phyloP scores from a whole-genome alignment of 768 basidiomycete genomes.

The Boletus insuetus region DNA sequence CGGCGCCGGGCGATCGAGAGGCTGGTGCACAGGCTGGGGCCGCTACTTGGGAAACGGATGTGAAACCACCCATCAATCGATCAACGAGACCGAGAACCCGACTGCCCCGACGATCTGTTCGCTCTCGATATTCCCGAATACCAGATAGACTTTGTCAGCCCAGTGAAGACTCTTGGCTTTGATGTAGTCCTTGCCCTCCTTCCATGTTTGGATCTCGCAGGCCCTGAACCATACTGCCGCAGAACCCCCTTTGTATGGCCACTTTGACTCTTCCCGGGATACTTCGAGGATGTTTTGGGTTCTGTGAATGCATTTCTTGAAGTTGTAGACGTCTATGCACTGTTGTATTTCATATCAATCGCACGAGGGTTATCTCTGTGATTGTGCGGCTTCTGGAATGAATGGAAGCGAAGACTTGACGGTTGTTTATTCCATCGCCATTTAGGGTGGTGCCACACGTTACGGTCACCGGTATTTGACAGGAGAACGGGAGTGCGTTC shows the following conservation, averaged over 20 bases:
- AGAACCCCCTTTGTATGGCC: too few relatives aligned
- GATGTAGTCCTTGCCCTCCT: not conserved
- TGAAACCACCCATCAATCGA: constrained; percentile 5
- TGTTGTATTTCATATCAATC: too few relatives aligned
- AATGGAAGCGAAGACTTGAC: constrained; percentile 11
- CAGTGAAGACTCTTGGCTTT: constrained; percentile 17
- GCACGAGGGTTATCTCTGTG: too few relatives aligned
- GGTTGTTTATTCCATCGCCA: constrained; percentile 12
- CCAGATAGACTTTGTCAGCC: constrained; percentile 44
- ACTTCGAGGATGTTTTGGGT: too few relatives aligned
- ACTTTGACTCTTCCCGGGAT: too few relatives aligned
- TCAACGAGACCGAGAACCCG: not conserved
- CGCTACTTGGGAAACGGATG: not conserved
- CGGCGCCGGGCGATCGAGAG: not conserved
- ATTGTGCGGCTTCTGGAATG: not conserved
- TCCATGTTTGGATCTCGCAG: not conserved
- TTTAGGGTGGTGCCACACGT: constrained; percentile 4
- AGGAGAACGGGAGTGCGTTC: too few relatives aligned
- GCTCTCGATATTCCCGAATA: constrained; percentile 42
- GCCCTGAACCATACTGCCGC: constrained; percentile 5
- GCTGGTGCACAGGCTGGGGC: not conserved
- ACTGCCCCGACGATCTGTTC: constrained; percentile 8
- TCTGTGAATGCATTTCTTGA: too few relatives aligned
- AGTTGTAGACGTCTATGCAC: too few relatives aligned
- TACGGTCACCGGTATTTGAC: not conserved